phyloP scores from a whole-genome alignment of 169 alveolate species.

The Eimeria acervulina region DNA sequence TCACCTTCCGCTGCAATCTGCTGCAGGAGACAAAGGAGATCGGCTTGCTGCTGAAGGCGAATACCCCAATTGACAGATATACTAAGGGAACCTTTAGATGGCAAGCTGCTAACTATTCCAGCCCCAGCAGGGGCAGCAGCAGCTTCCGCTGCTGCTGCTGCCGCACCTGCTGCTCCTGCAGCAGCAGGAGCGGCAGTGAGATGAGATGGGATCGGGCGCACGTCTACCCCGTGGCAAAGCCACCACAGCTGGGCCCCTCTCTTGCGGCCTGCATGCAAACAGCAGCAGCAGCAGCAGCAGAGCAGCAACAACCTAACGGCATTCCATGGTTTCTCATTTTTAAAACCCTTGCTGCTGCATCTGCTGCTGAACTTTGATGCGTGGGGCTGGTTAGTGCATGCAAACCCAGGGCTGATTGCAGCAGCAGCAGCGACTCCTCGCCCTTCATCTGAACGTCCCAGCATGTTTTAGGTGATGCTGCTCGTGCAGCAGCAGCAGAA shows the following conservation, averaged over 20 bases:
- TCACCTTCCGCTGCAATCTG: constrained; percentile 78
- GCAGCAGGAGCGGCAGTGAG: constrained; percentile 30
- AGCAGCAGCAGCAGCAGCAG: constrained; percentile 67
- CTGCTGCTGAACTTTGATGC: background rate
- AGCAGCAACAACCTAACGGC: background rate
- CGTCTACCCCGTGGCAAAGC: constrained; percentile 80
- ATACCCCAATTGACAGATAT: constrained; percentile 82
- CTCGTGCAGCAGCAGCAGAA: constrained; percentile 30
- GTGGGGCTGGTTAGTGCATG: background rate
- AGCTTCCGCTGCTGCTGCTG: background rate
- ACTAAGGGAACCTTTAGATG: constrained; percentile 41
- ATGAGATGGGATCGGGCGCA: constrained; percentile 66
- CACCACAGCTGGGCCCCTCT: constrained; percentile 79
- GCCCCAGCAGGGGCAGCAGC: background rate
- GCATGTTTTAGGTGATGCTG: constrained; percentile 35
- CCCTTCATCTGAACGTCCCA: constrained; percentile 31
- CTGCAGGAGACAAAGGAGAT: constrained; percentile 40
- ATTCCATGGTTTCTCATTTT: background rate
- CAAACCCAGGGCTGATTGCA: constrained; percentile 67
- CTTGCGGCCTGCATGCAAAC: constrained; percentile 57
- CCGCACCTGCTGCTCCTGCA: background rate
- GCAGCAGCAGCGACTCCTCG: constrained; percentile 53
- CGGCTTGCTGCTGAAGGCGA: constrained; percentile 48
- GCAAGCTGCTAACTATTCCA: background rate
- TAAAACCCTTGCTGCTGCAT: background rate